phyloP scores from a whole-genome alignment of 345 rosid genomes.

The Salix exigua region DNA sequence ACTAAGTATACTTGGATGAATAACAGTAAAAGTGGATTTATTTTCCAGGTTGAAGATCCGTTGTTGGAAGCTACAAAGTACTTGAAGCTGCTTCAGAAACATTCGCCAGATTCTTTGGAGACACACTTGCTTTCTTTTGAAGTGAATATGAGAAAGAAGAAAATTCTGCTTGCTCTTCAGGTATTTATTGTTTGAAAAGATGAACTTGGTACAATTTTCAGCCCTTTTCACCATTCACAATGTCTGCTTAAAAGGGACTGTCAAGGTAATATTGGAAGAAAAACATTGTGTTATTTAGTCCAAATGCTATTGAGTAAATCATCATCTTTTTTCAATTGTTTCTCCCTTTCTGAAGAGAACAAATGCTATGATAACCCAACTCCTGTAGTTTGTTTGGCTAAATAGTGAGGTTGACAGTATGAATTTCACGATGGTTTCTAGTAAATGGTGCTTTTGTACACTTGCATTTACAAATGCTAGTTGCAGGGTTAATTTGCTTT shows the following conservation, averaged over 20 bases:
- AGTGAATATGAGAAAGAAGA: constrained; percentile 90
- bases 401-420: not conserved
- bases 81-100: constrained; percentile 85
- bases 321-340: not conserved
- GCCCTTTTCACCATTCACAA: not conserved
- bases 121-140: constrained; percentile 95
- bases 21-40: constrained; percentile 6
- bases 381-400: not conserved
- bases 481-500: not conserved
- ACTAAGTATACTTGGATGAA: not conserved
- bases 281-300: not conserved
- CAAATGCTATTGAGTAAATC: not conserved
- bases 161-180: constrained; percentile 90
- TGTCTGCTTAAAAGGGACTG: not conserved
- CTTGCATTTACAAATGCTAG: not conserved
- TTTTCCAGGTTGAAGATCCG: constrained; percentile 79
- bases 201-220: not conserved
- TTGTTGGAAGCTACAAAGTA: constrained; percentile 87
- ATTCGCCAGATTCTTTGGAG: constrained; percentile 75
- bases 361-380: not conserved
- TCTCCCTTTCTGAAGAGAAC: not conserved
- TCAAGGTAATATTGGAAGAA: not conserved
- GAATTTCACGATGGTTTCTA: not conserved
- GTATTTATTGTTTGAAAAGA: constrained; percentile 28
- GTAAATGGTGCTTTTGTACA: not conserved